A percentile compares a stretch with the other conserved stretches of the same genome.
Conservation (phyloP, 495 filamentous ascomycete species). For the Penicillium bovifimosum region DNA sequence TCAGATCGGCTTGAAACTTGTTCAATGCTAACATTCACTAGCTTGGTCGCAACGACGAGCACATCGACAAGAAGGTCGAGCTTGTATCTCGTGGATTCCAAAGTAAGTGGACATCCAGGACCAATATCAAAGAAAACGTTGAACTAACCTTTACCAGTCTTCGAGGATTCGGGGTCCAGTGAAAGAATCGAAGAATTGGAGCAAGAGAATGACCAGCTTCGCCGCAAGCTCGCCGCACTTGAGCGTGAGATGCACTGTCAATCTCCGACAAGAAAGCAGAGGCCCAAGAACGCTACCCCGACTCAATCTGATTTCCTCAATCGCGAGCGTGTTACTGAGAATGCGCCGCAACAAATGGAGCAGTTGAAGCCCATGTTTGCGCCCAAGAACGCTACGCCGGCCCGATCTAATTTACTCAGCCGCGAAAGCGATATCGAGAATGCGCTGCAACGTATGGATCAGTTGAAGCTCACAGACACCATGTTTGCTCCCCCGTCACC, state of each 20-base stretch:
- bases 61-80: conserved; percentile 86
- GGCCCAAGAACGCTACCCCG: conserved; percentile 23
- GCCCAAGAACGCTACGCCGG: conserved; percentile 16
- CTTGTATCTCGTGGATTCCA: conserved; percentile 68
- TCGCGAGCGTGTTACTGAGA: conserved; percentile 41
- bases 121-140: background rate
- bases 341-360: conserved; percentile 40
- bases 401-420: conserved; percentile 26
- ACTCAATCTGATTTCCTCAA: conserved; percentile 26
- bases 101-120: conserved; percentile 26
- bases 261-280: conserved; percentile 43
- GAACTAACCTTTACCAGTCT: conserved; percentile 31
- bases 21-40: conserved; percentile 21
- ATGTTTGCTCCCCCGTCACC: conserved; percentile 31
- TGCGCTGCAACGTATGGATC: conserved; percentile 40
- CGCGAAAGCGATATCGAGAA: conserved; percentile 43
- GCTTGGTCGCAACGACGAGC: conserved; percentile 63
- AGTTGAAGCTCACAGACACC: conserved; percentile 38
- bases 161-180: conserved; percentile 41
- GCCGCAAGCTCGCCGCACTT: conserved; percentile 37
- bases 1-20: no score
- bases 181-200: conserved; percentile 40
- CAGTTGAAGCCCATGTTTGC: conserved; percentile 37
- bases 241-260: conserved; percentile 44
- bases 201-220: conserved; percentile 44